Evolutionary conservation across 768 basidiomycete genomes (phyloP), one percentile per base, ranked within the genome.

Genomic region (Tricholoma saponaceum): DNA sequence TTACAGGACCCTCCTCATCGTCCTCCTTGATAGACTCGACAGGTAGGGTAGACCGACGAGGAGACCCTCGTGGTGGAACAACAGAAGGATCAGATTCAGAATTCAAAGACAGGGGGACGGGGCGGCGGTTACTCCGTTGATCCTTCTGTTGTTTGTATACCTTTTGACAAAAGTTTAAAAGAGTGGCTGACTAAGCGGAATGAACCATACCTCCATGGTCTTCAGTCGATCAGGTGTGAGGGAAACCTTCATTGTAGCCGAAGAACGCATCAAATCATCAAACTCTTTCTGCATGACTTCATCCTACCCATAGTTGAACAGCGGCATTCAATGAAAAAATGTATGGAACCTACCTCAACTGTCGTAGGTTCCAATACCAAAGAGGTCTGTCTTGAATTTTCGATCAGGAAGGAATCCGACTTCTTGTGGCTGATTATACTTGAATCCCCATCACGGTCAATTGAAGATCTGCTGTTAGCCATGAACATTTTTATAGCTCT

Each of bases 191-290:
- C 71, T 73, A 73, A 78, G 67, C 63, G 62, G 60, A 51, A 59
- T 47, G 57, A 58, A 65, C 61, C 54, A 83, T 74, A 95, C 95
- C 82, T 97, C 94, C 84, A 96, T 95, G 51, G 86, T 92, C 69
- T 86, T 90, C 57, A 98, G 78, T 54, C 95, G 82, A 76, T 97
- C 94, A 56, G 95, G 95, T 32, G 95, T 98, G 61, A 97, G 80
- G 41, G 94, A 96, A 64, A 98, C 87, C 69, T 93, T 97, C 89
- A 97, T 90, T 18, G 95, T 98, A 57, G 89, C 80, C 58, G 88
- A 84, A 58, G 91, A 93, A 52, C 84, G 85, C 85, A 98, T 88
- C 71, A 98, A 77, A 70, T 93, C 86, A 72, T 98, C 95, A 70
- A 98, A 98, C 69, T 96, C 91, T 60, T 89, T 86, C 56, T 83